phyloP scores from a whole-genome alignment of 2,329 filamentous ascomycete species.

The Cryoendolithus antarcticus region DNA sequence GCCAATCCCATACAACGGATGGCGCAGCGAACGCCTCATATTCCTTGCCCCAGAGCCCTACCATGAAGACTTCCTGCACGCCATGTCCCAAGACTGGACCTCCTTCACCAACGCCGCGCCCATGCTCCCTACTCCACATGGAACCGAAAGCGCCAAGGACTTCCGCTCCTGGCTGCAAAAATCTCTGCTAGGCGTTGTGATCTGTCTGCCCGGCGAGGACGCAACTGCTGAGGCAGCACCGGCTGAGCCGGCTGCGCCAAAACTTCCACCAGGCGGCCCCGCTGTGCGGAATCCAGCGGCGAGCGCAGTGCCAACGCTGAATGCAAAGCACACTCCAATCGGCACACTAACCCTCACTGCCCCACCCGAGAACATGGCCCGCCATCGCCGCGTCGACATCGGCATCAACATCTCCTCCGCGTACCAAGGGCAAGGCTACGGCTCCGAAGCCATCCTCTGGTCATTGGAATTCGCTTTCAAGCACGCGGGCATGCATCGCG shows the following conservation, averaged over 20 bases:
- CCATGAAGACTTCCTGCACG: conserved; percentile 18
- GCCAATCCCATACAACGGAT: too few relatives aligned
- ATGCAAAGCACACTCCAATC: conserved; percentile 21
- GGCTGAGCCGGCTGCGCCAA: too few relatives aligned
- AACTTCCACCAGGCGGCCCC: too few relatives aligned
- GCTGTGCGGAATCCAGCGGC: background rate
- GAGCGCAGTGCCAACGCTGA: too few relatives aligned
- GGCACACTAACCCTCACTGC: conserved; percentile 22
- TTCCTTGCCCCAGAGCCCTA: conserved; percentile 27
- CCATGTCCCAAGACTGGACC: conserved; percentile 4
- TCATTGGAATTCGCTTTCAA: conserved; percentile 35
- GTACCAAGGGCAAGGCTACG: conserved; percentile 33
- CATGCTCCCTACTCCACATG: conserved; percentile 20
- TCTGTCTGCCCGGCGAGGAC: conserved; percentile 27
- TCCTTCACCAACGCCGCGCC: conserved; percentile 5
- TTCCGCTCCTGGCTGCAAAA: conserved; percentile 16
- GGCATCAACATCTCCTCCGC: conserved; percentile 25
- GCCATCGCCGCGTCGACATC: conserved; percentile 33
- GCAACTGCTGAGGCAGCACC: conserved; percentile 1
- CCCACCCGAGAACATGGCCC: conserved; percentile 12
- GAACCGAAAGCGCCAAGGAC: conserved; percentile 15
- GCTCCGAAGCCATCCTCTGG: conserved; percentile 37
- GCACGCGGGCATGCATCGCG: conserved; percentile 32
- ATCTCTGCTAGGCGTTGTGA: conserved; percentile 25
- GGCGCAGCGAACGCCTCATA: conserved; percentile 26